Conservation (phyloP, 2,329 filamentous ascomycete species). For the Scleromitrula shiraiana region DNA sequence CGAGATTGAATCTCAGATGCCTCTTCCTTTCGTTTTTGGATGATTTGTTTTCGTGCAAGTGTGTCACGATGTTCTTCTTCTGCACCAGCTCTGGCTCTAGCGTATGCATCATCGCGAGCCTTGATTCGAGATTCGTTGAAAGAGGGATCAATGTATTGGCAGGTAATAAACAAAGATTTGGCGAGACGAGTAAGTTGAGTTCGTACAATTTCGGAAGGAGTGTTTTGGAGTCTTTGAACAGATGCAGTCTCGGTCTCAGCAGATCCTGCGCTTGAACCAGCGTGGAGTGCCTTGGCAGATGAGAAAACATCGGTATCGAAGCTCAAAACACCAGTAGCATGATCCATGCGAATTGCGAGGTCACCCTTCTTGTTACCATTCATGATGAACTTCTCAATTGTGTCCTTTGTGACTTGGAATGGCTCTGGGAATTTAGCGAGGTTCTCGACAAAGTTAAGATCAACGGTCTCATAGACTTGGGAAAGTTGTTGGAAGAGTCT, state of each 20-base stretch:
- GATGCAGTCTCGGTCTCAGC: conserved; percentile 77
- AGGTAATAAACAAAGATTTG: conserved; percentile 85
- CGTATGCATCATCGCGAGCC: conserved; percentile 71
- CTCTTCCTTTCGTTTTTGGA: conserved; percentile 94
- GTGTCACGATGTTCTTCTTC: conserved; percentile 84
- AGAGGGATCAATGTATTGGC: conserved; percentile 87
- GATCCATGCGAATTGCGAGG: conserved; percentile 89
- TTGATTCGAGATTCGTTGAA: conserved; percentile 77
- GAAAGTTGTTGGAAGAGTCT: conserved; percentile 98
- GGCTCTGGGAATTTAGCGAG: conserved; percentile 94
- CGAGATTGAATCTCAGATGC: conserved; percentile 82
- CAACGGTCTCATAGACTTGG: conserved; percentile 97
- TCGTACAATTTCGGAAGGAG: conserved; percentile 93
- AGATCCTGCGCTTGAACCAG: conserved; percentile 76
- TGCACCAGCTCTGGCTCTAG: conserved; percentile 77
- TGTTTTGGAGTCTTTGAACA: conserved; percentile 94
- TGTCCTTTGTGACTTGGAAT: conserved; percentile 82
- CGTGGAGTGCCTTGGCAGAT: conserved; percentile 83
- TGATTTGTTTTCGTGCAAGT: conserved; percentile 78
- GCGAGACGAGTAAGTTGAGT: conserved; percentile 88
- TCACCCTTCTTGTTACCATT: conserved; percentile 99
- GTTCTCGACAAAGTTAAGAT: conserved; percentile 85
- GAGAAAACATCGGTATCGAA: conserved; percentile 99
- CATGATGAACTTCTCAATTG: conserved; percentile 99
- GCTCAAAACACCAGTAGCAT: conserved; percentile 88